phyloP scores from a whole-genome alignment of 768 basidiomycete species.

The Boletus subparvulus region DNA sequence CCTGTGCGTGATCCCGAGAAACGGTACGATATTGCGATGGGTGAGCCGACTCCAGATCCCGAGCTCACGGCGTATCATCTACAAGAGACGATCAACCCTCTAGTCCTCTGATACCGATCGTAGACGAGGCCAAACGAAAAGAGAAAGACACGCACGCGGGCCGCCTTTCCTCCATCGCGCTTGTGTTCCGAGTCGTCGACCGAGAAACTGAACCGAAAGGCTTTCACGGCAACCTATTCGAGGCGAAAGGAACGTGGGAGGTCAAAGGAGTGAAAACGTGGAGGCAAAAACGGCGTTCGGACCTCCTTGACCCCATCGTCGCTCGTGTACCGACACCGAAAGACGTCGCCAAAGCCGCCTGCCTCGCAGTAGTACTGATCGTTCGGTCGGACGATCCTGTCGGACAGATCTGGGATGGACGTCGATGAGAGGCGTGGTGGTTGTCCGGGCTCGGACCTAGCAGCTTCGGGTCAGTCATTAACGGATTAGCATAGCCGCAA shows the following conservation, averaged over 20 bases:
- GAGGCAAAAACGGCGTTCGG: background rate
- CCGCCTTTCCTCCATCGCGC: background rate
- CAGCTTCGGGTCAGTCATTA: too few species aligned
- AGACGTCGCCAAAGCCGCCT: constrained; percentile 9
- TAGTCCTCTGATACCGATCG: too few species aligned
- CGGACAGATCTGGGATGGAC: background rate
- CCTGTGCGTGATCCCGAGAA: constrained; percentile 1
- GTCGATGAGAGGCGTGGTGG: background rate
- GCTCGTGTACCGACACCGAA: background rate
- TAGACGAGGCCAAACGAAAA: background rate
- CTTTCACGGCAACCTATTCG: constrained; percentile 9
- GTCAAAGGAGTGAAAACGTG: background rate
- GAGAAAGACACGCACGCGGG: constrained; percentile 3
- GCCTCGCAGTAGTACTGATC: background rate
- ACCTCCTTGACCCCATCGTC: constrained; percentile 1
- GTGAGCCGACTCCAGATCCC: constrained; percentile 4
- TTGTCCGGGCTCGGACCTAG: background rate
- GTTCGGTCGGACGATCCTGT: background rate
- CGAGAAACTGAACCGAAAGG: constrained; percentile 6
- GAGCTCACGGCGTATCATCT: constrained; percentile 9
- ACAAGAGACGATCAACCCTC: background rate
- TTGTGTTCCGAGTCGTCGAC: background rate
- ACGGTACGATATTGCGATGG: constrained; percentile 3
- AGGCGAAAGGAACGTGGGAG: background rate
- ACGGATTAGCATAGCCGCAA: too few species aligned